A percentile compares a stretch with the other conserved stretches of the same genome.
phyloP scores from a whole-genome alignment of 1,139 yeast species.

The Scheffersomyces titani region DNA sequence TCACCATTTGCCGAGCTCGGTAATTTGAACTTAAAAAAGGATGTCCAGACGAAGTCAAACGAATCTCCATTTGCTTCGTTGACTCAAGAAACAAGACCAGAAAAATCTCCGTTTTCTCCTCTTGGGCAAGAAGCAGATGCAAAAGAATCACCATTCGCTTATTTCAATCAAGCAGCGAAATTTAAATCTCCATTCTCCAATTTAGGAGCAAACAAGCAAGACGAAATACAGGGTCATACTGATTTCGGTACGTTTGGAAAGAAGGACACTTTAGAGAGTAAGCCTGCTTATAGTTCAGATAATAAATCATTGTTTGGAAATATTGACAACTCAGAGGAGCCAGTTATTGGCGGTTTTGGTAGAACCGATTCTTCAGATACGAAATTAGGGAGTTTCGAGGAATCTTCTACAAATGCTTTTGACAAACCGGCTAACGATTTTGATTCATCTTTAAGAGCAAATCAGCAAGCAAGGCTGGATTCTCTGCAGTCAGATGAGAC shows the following conservation, averaged over 20 bases:
- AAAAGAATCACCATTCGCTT: conserved; percentile 5
- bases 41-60: background rate
- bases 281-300: too few species aligned
- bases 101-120: conserved; percentile 3
- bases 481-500: background rate
- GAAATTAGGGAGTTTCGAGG: background rate
- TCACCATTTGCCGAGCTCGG: background rate
- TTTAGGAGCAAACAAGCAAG: background rate
- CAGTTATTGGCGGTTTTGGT: background rate
- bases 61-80: background rate
- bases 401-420: conserved; percentile 5
- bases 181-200: conserved; percentile 5
- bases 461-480: background rate
- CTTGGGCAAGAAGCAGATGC: background rate
- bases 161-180: background rate
- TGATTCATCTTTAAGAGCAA: background rate
- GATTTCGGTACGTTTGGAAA: background rate
- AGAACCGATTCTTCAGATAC: too few species aligned
- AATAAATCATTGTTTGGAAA: too few species aligned
- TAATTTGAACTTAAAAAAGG: background rate
- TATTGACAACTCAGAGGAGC: background rate
- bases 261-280: too few species aligned
- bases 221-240: background rate
- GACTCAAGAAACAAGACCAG: background rate
- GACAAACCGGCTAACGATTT: background rate